phyloP scores from a whole-genome alignment of 116 monocot genomes.

The Zostera marina region DNA sequence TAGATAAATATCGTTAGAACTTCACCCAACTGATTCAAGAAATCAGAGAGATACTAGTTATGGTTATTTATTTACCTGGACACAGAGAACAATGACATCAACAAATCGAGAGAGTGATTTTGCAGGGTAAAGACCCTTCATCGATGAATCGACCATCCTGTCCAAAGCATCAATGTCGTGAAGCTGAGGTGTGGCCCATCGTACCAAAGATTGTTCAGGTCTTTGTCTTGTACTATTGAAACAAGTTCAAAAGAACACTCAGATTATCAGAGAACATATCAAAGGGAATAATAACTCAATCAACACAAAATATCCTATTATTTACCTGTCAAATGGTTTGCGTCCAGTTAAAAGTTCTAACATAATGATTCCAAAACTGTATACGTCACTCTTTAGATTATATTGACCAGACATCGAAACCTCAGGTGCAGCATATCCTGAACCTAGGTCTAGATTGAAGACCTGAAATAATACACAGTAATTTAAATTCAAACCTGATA shows the following conservation, averaged over 20 bases:
- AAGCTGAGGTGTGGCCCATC: slow-evolving; percentile 78
- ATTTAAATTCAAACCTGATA: neutral
- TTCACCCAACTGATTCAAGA: too few relatives aligned
- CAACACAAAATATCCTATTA: neutral
- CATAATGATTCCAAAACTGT: slow-evolving; percentile 91
- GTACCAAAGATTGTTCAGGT: slow-evolving; percentile 70
- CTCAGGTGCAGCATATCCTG: slow-evolving; percentile 78
- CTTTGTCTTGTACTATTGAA: slow-evolving; percentile 38
- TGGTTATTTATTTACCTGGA: slow-evolving; percentile 37
- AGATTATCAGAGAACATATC: neutral
- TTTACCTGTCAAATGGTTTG: slow-evolving; percentile 80
- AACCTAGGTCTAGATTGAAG: slow-evolving; percentile 25
- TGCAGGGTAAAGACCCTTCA: slow-evolving; percentile 73
- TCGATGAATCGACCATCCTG: slow-evolving; percentile 77
- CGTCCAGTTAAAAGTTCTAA: slow-evolving; percentile 83
- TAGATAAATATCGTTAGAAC: neutral
- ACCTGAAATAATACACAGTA: slow-evolving; percentile 15
- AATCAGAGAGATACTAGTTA: neutral
- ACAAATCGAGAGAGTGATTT: slow-evolving; percentile 90
- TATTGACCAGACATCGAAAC: slow-evolving; percentile 71
- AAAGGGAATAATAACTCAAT: neutral
- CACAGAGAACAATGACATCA: slow-evolving; percentile 81
- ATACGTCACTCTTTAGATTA: slow-evolving; percentile 75
- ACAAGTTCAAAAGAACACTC: slow-evolving; percentile 1
- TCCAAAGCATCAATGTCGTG: slow-evolving; percentile 93